Evolutionary conservation across 345 rosid species (phyloP), one percentile per base, ranked within the genome.

Genomic region (Citrus maxima): DNA sequence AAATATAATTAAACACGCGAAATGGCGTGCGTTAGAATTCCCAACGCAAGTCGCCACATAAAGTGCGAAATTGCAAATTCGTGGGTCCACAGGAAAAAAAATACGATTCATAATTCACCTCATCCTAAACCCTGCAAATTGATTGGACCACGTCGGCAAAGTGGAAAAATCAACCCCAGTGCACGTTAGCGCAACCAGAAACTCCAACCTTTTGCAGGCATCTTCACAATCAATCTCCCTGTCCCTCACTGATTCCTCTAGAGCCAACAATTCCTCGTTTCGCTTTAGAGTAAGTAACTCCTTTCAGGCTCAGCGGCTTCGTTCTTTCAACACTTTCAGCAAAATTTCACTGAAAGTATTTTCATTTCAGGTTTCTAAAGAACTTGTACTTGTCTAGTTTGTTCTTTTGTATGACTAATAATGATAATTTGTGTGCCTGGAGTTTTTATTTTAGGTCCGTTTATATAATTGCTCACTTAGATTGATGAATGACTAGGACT

Each of bases 111-210:
- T 34, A 34, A 34, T 34, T 75, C 27, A 46, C 22, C 40, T 62
- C 79, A 83, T 85, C 84, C 83, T 37, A 13, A 81, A 67, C n/a
- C 3, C 12, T 25, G 12, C 27, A 59, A 76, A 58, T 22, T 67
- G 42, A 80, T 77, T 82, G 84, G 85, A 16, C 86, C 86, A 80
- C 85, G 88, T 84, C 69, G 14, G 35, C 60, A 46, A 14, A 2
- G 2, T 4, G 77, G 58, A 54, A 69, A 37, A 37, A 4, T 58
- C 66, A 58, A 71, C 80, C 38, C 9, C 0, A 0, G 85, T 67
- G 74, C 84, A 85, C 56, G 56, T 49, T 80, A 82, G 82, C 67
- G 42, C 58, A 5, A 38, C 25, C 30, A 32, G 13, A 3, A 19
- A 25, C 64, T 25, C 38, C 25, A 1, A n/a, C 40, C 55, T 32